A percentile compares a stretch with the other conserved stretches of the same genome.
phyloP scores from a whole-genome alignment of 768 basidiomycete species.

The Porphyrellus cyaneotinctus region DNA sequence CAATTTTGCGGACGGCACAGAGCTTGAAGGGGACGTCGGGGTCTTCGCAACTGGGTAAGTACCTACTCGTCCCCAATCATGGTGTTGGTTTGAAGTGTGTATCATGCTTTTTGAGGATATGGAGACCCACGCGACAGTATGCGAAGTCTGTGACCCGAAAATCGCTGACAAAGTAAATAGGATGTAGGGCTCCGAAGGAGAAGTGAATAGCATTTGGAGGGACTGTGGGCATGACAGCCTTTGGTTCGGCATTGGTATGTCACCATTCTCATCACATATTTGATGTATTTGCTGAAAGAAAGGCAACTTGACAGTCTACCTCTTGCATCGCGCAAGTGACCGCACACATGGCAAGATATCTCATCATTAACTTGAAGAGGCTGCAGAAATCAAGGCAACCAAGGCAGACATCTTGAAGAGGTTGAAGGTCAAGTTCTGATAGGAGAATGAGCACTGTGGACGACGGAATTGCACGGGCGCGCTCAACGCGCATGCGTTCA shows the following conservation, averaged over 20 bases:
- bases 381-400: constrained; percentile 29
- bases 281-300: background rate
- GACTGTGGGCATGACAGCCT: constrained; percentile 35
- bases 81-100: background rate
- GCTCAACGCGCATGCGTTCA: background rate
- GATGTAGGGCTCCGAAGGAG: constrained; percentile 67
- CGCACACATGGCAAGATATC: background rate
- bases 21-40: constrained; percentile 31
- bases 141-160: constrained; percentile 43
- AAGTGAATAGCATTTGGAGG: constrained; percentile 41
- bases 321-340: constrained; percentile 29
- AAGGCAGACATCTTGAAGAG: constrained; percentile 20
- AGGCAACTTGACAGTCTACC: constrained; percentile 31
- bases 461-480: background rate
- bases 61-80: background rate
- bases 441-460: background rate
- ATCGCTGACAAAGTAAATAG: constrained; percentile 42
- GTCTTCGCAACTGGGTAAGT: constrained; percentile 31
- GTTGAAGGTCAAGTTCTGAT: background rate
- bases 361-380: background rate
- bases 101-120: constrained; percentile 32
- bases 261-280: background rate
- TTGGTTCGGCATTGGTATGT: constrained; percentile 30
- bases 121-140: constrained; percentile 42
- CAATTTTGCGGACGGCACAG: constrained; percentile 11